Base-by-base conservation (phyloP, 257 asterid species). In the Scutellaria baicalensis region DNA sequence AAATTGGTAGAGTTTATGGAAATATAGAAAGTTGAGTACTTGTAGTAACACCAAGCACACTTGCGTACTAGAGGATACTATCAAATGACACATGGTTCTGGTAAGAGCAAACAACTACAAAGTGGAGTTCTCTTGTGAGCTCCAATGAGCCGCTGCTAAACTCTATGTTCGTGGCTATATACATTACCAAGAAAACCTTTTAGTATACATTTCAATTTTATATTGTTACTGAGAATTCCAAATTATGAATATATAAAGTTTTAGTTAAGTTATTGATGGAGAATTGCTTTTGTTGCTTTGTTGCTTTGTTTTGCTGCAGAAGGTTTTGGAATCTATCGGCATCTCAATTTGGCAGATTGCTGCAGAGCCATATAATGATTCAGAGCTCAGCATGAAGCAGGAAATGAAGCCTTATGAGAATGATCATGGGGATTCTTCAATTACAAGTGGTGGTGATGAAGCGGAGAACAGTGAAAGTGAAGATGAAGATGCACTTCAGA, bases 271-370 rank as follows among this genome's bases (percentile, higher is more conserved):
- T 58, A 39, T 16, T 77, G 51, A 77, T 59, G 43, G 44, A 4
- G n/a, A 57, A 8, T 35, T n/a, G 4, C 23, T 51, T 38, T 21
- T 36, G 43, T 43, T 73, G 65, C 16, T 38, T 21, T 36, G 43
- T 43, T 73, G 65, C 16, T 40, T 35, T 64, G 59, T 69, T 59
- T 47, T 66, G 31, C 68, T 84, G 84, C 92, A 94, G 99, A 83
- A 44, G 43, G 90, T 87, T 69, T 69, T 94, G 71, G 98, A 89
- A 69, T 82, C 94, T 3, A 79, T 88, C 5, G 96, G 96, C 51
- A 54, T 84, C 64, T 82, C 99, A 5, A 83, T 94, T 60, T 91
- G 98, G 98, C 96, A 94, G 82, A 86, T 92, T 82, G 97, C 96
- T 55, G 93, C 85, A 20, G 95, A 88, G 70, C 93, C 96, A 16